Base-by-base conservation (phyloP, 352 stramenopile genomes). In the Globisporangium alternatum region DNA sequence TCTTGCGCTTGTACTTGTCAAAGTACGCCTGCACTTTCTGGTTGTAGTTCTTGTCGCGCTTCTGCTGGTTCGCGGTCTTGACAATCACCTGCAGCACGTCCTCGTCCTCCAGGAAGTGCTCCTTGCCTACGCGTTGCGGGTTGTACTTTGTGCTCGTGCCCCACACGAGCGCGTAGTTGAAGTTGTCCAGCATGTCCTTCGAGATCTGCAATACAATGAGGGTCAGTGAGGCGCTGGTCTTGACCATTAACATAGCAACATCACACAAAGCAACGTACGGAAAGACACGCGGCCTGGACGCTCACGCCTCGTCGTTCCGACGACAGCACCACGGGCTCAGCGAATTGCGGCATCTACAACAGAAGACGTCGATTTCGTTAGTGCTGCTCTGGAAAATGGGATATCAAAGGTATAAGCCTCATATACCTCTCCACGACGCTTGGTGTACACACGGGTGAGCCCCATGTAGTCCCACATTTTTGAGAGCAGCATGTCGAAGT, bases 131-230 rank as follows among this genome's bases (percentile, higher is more conserved):
- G 60, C 96, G 90, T 81, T 99, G 97, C 9, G 97, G 97, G 58
- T 98, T 97, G 76, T 99, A 98, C 71, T 99, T 99, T 22, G 97
- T 98, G 65, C 88, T 98, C 31, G 88, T 97, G 12, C 98, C 98
- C 98, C 98, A 99, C 56, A 99, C 96, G 48, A 99, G 75, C 17
- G 95, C 96, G 72, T 98, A 99, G 71, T 98, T 98, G 72, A 99
- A 99, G 70, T 99, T 97, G 66, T 97, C 89, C 5, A 97, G 74
- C 83, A 97, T 93, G 64, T 95, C 88, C 68, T 91, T 95, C 52
- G 89, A 97, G 60, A 97, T 95, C 87, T 96, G 64, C 57, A 10
- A 55, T 39, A 39, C 25, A 55, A 51, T 8, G 22, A 12, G 19
- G 12, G 28, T 39, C 5, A 56, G 25, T 39, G 10, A 56, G 22